These are phyloP conservation scores for Coemansia sp. DNA, from an alignment of 192 early-diverging fungal genomes.

Conservation along the genomic window DNA sequence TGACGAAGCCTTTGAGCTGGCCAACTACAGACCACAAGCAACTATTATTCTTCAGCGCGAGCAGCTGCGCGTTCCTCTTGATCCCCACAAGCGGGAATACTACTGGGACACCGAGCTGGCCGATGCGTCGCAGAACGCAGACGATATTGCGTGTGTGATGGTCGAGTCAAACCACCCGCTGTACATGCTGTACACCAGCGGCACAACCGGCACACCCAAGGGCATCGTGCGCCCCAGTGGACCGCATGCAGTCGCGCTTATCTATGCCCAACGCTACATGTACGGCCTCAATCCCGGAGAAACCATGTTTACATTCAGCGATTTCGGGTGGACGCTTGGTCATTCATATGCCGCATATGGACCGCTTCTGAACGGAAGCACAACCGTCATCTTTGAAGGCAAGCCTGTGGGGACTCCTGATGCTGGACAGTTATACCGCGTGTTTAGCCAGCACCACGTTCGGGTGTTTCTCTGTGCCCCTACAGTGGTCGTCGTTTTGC, in stretches of 20 bases:
- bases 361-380: constrained; percentile 73
- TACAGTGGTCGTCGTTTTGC: constrained; percentile 80
- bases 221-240: constrained; percentile 56
- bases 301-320: constrained; percentile 76
- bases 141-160: constrained; percentile 56
- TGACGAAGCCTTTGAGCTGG: constrained; percentile 67
- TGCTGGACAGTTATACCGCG: constrained; percentile 77
- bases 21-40: constrained; percentile 35
- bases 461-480: constrained; percentile 80
- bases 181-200: constrained; percentile 79
- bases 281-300: constrained; percentile 74
- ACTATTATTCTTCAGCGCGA: constrained; percentile 72
- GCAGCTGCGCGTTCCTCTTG: constrained; percentile 53
- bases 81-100: constrained; percentile 37
- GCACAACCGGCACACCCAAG: constrained; percentile 81
- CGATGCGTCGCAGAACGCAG: constrained; percentile 41
- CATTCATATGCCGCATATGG: constrained; percentile 82
- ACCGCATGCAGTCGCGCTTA: constrained; percentile 72
- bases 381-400: constrained; percentile 82
- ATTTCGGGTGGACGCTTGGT: constrained; percentile 89
- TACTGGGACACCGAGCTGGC: constrained; percentile 60
- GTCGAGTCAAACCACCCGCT: constrained; percentile 71
- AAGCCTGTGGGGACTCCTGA: constrained; percentile 82
- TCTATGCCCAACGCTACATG: constrained; percentile 70
- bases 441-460: constrained; percentile 75